phyloP scores from a whole-genome alignment of 1,284 basidiomycete genomes.

The Cryptococcus floricola region DNA sequence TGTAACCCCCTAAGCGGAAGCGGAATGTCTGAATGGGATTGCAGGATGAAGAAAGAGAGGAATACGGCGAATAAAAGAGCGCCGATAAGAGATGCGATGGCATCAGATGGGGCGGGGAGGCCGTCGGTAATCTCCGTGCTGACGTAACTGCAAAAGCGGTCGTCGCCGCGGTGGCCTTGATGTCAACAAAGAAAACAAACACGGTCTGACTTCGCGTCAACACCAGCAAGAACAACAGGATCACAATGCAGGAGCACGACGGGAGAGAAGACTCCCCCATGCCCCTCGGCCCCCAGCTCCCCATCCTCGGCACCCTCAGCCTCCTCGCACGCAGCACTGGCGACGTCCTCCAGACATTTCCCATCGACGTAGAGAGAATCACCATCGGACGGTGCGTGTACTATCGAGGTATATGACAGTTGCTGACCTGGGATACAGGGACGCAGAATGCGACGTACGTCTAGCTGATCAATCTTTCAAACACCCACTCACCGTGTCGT shows the following conservation, averaged over 20 bases:
- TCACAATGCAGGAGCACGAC: not conserved
- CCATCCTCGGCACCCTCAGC: constrained; percentile 28
- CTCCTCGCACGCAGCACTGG: constrained; percentile 34
- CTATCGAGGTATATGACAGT: not conserved
- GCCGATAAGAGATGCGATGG: too few relatives aligned
- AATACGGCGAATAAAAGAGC: not conserved
- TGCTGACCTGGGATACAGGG: constrained; percentile 16
- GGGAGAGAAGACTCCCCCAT: constrained; percentile 17
- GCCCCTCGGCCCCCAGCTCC: not conserved
- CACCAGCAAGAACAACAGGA: too few relatives aligned
- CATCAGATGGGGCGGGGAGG: too few relatives aligned
- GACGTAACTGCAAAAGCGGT: too few relatives aligned
- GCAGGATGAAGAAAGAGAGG: not conserved
- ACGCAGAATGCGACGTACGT: constrained; percentile 40
- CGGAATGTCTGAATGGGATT: too few relatives aligned
- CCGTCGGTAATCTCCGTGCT: too few relatives aligned
- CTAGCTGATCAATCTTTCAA: not conserved
- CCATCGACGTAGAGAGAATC: constrained; percentile 35
- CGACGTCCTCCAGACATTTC: constrained; percentile 25
- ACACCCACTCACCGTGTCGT: not conserved
- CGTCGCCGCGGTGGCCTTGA: too few relatives aligned
- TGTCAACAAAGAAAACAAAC: too few relatives aligned
- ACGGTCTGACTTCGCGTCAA: too few relatives aligned
- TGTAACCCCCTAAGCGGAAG: too few relatives aligned
- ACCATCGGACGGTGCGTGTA: constrained; percentile 37